phyloP scores from a whole-genome alignment of 169 alveolate genomes.

The Eimeria maxima region DNA sequence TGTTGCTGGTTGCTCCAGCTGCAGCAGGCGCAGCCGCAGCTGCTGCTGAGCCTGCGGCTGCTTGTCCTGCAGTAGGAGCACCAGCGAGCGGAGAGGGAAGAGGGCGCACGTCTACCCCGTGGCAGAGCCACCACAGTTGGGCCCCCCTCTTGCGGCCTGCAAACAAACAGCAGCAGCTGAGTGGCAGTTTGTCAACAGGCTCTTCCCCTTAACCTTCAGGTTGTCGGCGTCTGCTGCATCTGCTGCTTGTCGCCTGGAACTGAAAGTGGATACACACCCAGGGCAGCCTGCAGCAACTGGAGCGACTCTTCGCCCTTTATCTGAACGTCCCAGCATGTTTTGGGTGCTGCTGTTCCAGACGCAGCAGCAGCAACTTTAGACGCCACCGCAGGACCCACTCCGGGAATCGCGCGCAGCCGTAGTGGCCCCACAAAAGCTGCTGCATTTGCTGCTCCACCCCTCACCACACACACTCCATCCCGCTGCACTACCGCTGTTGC shows the following conservation, averaged over 20 bases:
- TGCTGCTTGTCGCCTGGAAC: not conserved
- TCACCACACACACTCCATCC: conserved; percentile 79
- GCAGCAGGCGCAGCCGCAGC: not conserved
- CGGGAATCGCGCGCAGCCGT: conserved; percentile 64
- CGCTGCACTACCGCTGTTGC: conserved; percentile 32
- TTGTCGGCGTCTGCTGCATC: not conserved
- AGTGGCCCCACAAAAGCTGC: conserved; percentile 58
- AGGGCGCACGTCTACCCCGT: conserved; percentile 80
- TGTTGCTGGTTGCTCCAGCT: not conserved
- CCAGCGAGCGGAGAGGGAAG: conserved; percentile 47
- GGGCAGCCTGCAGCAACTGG: conserved; percentile 65
- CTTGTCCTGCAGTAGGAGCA: conserved; percentile 2
- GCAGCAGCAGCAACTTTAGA: conserved; percentile 27
- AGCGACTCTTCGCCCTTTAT: conserved; percentile 35
- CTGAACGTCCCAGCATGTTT: conserved; percentile 45
- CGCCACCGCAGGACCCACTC: conserved; percentile 62
- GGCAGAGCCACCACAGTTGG: conserved; percentile 73
- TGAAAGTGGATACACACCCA: conserved; percentile 12
- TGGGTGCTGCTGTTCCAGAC: not conserved
- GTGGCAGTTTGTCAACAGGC: not conserved
- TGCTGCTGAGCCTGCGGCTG: not conserved
- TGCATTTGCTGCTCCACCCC: conserved; percentile 9
- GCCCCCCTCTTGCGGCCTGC: conserved; percentile 79
- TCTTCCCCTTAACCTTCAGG: not conserved
- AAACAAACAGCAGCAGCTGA: conserved; percentile 47